These are phyloP conservation scores for Leccinum pellstonianum DNA, from an alignment of 768 basidiomycete genomes.

Conservation along the genomic window DNA sequence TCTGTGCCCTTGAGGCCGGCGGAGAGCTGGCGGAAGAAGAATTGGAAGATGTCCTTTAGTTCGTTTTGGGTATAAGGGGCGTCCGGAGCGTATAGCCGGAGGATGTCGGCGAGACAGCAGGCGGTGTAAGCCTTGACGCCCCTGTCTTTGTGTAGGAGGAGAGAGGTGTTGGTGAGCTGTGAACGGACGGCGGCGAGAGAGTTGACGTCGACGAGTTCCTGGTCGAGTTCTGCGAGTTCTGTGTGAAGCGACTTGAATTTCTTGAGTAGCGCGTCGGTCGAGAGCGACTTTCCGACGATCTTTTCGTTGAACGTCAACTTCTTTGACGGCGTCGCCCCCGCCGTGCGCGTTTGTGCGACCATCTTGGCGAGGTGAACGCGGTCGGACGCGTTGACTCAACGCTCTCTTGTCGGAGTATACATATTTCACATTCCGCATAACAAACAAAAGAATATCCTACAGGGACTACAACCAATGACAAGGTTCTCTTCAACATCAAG, in stretches of 20 bases:
- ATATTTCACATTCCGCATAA: neutral
- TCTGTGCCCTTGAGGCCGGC: conserved; percentile 74
- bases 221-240: conserved; percentile 81
- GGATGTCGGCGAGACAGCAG: conserved; percentile 91
- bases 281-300: conserved; percentile 70
- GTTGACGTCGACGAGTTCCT: conserved; percentile 74
- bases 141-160: conserved; percentile 92
- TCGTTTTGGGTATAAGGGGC: conserved; percentile 90
- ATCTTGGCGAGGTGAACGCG: conserved; percentile 34
- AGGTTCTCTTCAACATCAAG: too few species aligned
- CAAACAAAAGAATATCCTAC: too few species aligned
- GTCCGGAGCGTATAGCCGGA: conserved; percentile 93
- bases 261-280: conserved; percentile 82
- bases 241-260: conserved; percentile 78
- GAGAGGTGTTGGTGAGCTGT: conserved; percentile 74
- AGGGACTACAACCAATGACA: too few species aligned
- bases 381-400: conserved; percentile 13
- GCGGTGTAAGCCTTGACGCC: conserved; percentile 95
- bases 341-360: conserved; percentile 74
- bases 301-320: conserved; percentile 81
- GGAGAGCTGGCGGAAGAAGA: conserved; percentile 87
- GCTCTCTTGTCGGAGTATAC: conserved; percentile 15
- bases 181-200: conserved; percentile 70
- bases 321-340: conserved; percentile 47
- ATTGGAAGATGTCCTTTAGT: conserved; percentile 94